These are phyloP conservation scores for Backusella mclennaniae DNA, from an alignment of 192 early-diverging fungal genomes.

Conservation along the genomic window DNA sequence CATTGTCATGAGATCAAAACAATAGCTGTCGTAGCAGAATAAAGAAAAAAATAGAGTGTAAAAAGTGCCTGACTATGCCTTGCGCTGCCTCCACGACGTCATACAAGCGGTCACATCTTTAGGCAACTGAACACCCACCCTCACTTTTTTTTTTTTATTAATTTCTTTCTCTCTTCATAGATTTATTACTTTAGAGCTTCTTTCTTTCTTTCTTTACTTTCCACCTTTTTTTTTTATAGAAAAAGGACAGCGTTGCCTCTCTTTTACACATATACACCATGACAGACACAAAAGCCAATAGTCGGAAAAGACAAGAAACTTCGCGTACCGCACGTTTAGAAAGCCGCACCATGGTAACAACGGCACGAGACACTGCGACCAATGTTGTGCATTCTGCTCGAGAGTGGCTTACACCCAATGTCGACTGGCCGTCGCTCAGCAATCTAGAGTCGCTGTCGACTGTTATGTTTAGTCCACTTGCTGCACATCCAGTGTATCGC, in stretches of 20 bases:
- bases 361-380: slow-evolving; percentile 18
- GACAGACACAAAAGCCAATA: slow-evolving; percentile 11
- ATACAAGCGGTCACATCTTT: slow-evolving; percentile 1
- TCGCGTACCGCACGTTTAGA: neutral
- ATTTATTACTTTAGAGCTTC: neutral
- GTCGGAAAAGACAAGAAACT: neutral
- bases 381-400: slow-evolving; percentile 28
- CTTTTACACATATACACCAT: neutral
- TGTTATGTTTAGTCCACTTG: slow-evolving; percentile 55
- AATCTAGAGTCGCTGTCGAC: slow-evolving; percentile 38
- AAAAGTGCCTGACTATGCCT: neutral
- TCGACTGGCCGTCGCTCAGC: neutral
- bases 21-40: neutral
- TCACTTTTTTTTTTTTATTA: neutral
- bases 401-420: slow-evolving; percentile 29
- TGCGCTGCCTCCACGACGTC: neutral
- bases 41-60: neutral
- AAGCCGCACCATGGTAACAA: neutral
- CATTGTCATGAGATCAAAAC: neutral
- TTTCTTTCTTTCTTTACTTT: neutral
- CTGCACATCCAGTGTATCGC: slow-evolving; percentile 47
- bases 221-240: neutral
- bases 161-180: neutral
- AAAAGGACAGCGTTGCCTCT: neutral
- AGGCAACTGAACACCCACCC: neutral